Base-by-base conservation (phyloP, 2,329 filamentous ascomycete genomes). In the Phialemoniopsis sp. region DNA sequence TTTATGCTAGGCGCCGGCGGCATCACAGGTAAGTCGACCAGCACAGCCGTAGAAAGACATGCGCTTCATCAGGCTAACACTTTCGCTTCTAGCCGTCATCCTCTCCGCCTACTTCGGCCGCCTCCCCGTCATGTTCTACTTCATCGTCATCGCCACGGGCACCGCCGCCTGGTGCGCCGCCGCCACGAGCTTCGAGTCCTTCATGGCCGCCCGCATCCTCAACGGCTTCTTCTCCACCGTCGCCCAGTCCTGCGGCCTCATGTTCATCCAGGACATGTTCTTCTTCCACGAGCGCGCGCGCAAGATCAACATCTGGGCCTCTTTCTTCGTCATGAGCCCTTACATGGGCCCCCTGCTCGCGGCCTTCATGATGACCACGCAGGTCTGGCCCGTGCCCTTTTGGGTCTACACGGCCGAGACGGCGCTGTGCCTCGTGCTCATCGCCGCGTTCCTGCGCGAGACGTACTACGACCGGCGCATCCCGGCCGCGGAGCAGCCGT, bases 201-300 rank as follows among this genome's bases (percentile, higher is more conserved):
- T 68, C 50, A 66, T 70, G 59, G 66, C 65, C 3, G 66, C 67
- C 4, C 65, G 68, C 21, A 69, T 72, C 34, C 54, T 72, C 28
- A 70, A 67, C 44, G 64, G 71, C 15, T 66, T 73, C 45, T 73
- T 73, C 52, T 62, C 62, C 28, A 71, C 68, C 5, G 64, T 66
- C 8, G 53, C 56, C 8, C 68, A 71, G 42, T 64, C 59, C 5
- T 62, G 63, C 13, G 70, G 69, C 9, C 58, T 78, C 37, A 70
- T 73, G 47, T 71, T 71, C 49, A 70, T 77, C 51, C 70, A 76
- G 39, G 76, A 80, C 52, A 64, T 78, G 41, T 81, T 77, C 60
- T 80, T 76, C 59, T 76, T 78, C 55, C 76, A 80, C 47, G 68
- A 79, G 44, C 61, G 72, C 29, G 68, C 70, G 1, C 55, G 68